Evolutionary conservation across 768 basidiomycete genomes (phyloP).

Genomic region (Hypholoma fasciculare): DNA sequence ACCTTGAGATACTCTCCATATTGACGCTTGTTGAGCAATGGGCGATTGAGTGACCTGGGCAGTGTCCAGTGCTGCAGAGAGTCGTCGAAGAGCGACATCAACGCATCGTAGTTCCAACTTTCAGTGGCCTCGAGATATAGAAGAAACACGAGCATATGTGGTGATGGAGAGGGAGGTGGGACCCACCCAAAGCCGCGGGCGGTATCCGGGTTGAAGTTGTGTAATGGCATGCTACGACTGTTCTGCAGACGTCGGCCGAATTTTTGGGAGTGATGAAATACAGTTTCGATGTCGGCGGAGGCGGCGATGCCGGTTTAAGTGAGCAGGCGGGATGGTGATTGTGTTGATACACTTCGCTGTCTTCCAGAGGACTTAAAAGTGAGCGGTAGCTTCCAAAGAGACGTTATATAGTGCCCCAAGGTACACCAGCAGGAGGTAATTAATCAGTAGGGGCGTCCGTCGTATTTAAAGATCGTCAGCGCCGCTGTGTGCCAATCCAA

Average conservation of each 20-base stretch:
- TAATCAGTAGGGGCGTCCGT: neutral
- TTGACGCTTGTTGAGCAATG: neutral
- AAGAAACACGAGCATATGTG: neutral
- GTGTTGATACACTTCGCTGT: too few relatives aligned
- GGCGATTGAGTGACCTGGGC: constrained; percentile 2
- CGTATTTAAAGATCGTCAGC: neutral
- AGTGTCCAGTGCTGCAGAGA: constrained; percentile 1
- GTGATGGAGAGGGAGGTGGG: constrained; percentile 14
- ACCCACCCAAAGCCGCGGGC: constrained; percentile 24
- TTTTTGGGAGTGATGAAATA: neutral
- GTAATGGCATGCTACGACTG: constrained; percentile 4
- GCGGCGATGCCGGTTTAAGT: too few relatives aligned
- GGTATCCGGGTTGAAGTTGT: constrained; percentile 24
- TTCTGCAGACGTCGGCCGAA: neutral
- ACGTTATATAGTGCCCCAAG: neutral
- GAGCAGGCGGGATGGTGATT: too few relatives aligned
- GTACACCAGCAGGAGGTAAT: neutral
- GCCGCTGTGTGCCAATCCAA: constrained; percentile 14
- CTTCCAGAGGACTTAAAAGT: too few relatives aligned
- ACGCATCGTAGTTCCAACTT: neutral
- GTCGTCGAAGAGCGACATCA: constrained; percentile 2
- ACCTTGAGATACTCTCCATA: constrained; percentile 2
- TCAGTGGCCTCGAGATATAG: neutral
- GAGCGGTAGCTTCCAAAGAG: too few relatives aligned
- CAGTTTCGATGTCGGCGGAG: neutral